A percentile compares a stretch with the other conserved stretches of the same genome.
These are phyloP conservation scores for Rosa chinensis DNA, from an alignment of 306 rosid genomes.

Conservation along the genomic window DNA sequence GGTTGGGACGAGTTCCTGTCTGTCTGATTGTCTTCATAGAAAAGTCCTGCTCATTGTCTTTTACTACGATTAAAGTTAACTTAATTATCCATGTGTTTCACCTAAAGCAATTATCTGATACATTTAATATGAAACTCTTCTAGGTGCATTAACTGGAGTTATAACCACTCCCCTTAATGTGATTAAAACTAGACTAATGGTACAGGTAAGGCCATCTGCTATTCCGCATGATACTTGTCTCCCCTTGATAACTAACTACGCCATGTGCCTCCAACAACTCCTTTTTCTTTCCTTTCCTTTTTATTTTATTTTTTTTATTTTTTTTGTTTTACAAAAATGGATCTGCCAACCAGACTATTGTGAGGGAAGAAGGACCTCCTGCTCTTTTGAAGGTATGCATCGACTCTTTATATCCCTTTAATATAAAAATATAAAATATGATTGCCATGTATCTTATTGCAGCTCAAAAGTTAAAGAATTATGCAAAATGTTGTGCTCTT, in stretches of 20 bases:
- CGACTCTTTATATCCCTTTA: neutral
- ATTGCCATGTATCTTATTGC: neutral
- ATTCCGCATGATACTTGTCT: neutral
- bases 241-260: neutral
- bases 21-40: neutral
- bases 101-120: neutral
- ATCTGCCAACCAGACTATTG: slow-evolving; percentile 76
- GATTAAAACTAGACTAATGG: slow-evolving; percentile 89
- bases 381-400: slow-evolving; percentile 75
- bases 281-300: too few relatives aligned
- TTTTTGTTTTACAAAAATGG: slow-evolving; percentile 42
- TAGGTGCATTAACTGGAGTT: slow-evolving; percentile 96
- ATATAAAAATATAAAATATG: neutral
- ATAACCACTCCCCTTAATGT: slow-evolving; percentile 95
- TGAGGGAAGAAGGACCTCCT: slow-evolving; percentile 87
- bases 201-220: slow-evolving; percentile 59
- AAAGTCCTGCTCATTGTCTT: neutral
- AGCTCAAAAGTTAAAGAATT: neutral
- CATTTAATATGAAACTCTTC: slow-evolving; percentile 12
- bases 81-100: neutral
- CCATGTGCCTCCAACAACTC: neutral
- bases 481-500: neutral
- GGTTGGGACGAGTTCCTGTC: neutral
- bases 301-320: slow-evolving; percentile 13
- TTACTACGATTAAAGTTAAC: neutral